phyloP scores from a whole-genome alignment of 2,329 filamentous ascomycete species.

The Botrytis porri region DNA sequence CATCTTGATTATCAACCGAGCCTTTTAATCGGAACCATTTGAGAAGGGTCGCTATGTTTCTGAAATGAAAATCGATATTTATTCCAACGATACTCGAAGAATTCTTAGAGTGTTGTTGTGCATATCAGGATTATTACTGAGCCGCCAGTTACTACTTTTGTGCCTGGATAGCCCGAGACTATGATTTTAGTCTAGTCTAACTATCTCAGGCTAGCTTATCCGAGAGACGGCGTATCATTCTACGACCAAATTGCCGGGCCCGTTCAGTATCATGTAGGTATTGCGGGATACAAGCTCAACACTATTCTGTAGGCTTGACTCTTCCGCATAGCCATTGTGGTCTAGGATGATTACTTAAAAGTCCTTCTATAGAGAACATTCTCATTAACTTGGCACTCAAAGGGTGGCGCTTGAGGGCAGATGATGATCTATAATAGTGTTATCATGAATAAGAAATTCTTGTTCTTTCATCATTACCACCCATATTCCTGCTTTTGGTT shows the following conservation, averaged over 20 bases:
- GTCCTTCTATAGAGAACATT: not conserved
- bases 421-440: not conserved
- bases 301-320: not conserved
- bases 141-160: not conserved
- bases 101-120: not conserved
- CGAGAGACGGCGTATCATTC: not conserved
- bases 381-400: not conserved
- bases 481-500: too few species aligned
- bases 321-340: not conserved
- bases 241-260: not conserved
- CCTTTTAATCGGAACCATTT: not conserved
- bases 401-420: not conserved
- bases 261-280: not conserved
- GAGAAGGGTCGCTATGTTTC: not conserved
- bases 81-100: not conserved
- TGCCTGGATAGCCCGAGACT: not conserved
- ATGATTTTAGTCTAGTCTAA: not conserved
- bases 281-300: not conserved
- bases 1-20: not conserved
- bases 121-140: not conserved
- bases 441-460: not conserved
- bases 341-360: not conserved
- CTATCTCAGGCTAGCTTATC: not conserved
- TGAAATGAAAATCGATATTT: not conserved
- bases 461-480: not conserved